Evolutionary conservation across 805 yeast genomes (phyloP).

Genomic region (Teunomyces stri): DNA sequence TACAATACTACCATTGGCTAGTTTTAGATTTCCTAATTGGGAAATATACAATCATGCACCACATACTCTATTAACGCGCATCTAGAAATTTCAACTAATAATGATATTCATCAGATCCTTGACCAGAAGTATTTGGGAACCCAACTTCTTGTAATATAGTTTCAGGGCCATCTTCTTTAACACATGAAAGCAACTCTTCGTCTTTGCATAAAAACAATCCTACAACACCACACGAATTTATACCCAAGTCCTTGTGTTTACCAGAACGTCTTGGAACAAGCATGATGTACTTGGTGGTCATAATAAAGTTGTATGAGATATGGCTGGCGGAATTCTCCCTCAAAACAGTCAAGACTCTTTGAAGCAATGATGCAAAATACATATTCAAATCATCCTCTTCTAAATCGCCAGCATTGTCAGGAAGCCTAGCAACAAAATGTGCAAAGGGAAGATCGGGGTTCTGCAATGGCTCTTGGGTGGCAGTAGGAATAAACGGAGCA

Average conservation of each 20-base stretch:
- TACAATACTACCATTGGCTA: slow-evolving; percentile 26
- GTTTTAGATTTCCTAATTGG: slow-evolving; percentile 22
- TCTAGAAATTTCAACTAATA: slow-evolving; percentile 34
- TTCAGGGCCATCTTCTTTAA: slow-evolving; percentile 47
- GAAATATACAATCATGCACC: slow-evolving; percentile 9
- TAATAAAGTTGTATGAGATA: slow-evolving; percentile 74
- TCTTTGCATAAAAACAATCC: slow-evolving; percentile 79
- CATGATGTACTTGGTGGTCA: slow-evolving; percentile 83
- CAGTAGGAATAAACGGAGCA: slow-evolving; percentile 53
- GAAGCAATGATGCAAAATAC: slow-evolving; percentile 69
- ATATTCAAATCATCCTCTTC: slow-evolving; percentile 60
- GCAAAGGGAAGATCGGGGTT: slow-evolving; percentile 69
- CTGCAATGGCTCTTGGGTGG: slow-evolving; percentile 56
- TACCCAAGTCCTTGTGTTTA: slow-evolving; percentile 51
- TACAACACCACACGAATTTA: slow-evolving; percentile 77
- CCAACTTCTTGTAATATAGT: slow-evolving; percentile 65
- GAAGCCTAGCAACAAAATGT: slow-evolving; percentile 73
- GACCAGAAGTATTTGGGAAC: slow-evolving; percentile 58
- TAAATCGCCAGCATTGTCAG: slow-evolving; percentile 30
- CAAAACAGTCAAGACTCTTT: slow-evolving; percentile 64
- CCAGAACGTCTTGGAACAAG: slow-evolving; percentile 76
- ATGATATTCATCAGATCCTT: slow-evolving; percentile 60
- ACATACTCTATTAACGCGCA: too few relatives aligned
- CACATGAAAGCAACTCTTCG: slow-evolving; percentile 49
- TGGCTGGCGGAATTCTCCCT: slow-evolving; percentile 48